These are phyloP conservation scores for Corymbia maculata DNA, from an alignment of 345 rosid species.

Conservation along the genomic window DNA sequence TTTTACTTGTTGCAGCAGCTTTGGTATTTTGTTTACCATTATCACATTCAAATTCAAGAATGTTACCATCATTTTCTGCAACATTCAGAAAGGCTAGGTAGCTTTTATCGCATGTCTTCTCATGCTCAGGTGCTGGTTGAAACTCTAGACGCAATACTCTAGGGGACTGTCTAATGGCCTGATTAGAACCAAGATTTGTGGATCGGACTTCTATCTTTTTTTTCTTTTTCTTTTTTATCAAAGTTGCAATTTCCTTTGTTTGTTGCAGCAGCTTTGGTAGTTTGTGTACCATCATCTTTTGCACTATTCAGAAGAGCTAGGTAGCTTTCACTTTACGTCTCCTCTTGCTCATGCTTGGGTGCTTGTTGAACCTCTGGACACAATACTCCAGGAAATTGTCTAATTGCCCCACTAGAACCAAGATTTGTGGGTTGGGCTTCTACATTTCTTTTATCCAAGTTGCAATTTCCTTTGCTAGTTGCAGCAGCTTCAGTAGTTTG, in stretches of 20 bases:
- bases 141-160: neutral
- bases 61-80: slow-evolving; percentile 1
- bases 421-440: slow-evolving; percentile 2
- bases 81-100: slow-evolving; percentile 1
- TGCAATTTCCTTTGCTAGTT: neutral
- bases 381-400: neutral
- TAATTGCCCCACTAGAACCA: neutral
- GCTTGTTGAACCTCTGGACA: neutral
- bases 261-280: slow-evolving; percentile 1
- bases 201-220: neutral
- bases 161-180: neutral
- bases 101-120: slow-evolving; percentile 9
- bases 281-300: slow-evolving; percentile 3
- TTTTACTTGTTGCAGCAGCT: slow-evolving; percentile 3
- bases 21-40: slow-evolving; percentile 5
- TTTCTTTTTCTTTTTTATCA: too few relatives aligned
- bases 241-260: neutral
- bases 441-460: neutral
- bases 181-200: neutral
- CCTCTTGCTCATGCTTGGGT: neutral
- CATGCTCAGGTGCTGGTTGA: neutral
- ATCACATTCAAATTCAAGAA: slow-evolving; percentile 1
- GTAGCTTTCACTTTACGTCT: slow-evolving; percentile 19
- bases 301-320: neutral
- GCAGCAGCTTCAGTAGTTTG: slow-evolving; percentile 2